These are phyloP conservation scores for Grigorovia yakushimaensis DNA, from an alignment of 805 yeast species.

Conservation along the genomic window DNA sequence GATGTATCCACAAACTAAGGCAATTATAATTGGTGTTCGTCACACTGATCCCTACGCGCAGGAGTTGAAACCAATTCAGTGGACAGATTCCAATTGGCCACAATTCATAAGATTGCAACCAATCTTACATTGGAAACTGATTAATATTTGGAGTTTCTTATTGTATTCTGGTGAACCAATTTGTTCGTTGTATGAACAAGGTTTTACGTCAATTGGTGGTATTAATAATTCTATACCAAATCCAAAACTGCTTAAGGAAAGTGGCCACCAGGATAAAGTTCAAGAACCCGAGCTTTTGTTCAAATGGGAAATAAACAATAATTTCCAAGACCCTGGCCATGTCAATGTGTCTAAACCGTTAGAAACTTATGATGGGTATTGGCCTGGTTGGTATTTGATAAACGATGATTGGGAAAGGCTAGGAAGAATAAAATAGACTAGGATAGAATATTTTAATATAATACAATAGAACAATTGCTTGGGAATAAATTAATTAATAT, in stretches of 20 bases:
- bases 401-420: conserved; percentile 26
- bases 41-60: conserved; percentile 79
- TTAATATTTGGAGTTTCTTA: conserved; percentile 79
- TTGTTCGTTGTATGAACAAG: conserved; percentile 68
- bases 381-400: conserved; percentile 29
- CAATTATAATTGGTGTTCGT: conserved; percentile 82
- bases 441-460: background rate
- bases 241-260: conserved; percentile 37
- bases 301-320: conserved; percentile 21
- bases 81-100: conserved; percentile 91
- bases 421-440: conserved; percentile 19
- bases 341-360: conserved; percentile 2
- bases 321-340: conserved; percentile 4
- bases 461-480: too few relatives aligned
- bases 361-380: conserved; percentile 4
- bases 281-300: background rate
- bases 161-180: conserved; percentile 49
- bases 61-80: conserved; percentile 47
- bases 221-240: conserved; percentile 59
- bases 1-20: conserved; percentile 44
- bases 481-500: too few relatives aligned
- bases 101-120: conserved; percentile 77
- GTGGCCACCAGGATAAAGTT: background rate
- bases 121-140: conserved; percentile 76
- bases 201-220: conserved; percentile 89